phyloP scores from a whole-genome alignment of 768 basidiomycete species.

The Termitomyces sp. region DNA sequence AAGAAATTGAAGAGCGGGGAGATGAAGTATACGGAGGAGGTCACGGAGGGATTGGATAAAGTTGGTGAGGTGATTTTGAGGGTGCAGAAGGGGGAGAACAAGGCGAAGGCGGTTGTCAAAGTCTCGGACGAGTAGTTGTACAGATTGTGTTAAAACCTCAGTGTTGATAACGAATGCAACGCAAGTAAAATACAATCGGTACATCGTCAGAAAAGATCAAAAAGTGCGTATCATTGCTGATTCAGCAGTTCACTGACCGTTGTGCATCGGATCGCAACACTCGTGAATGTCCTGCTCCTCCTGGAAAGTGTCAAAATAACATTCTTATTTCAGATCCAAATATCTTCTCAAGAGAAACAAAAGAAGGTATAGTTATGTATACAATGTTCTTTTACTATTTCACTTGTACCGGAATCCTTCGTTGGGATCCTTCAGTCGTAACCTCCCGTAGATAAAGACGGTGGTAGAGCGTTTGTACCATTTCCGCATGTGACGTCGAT shows the following conservation, averaged over 20 bases:
- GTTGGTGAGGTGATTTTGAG: conserved; percentile 29
- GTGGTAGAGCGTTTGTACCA: conserved; percentile 42
- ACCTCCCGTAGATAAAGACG: conserved; percentile 63
- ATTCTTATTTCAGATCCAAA: neutral
- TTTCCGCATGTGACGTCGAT: conserved; percentile 48
- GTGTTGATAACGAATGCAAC: too few relatives aligned
- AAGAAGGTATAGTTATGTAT: neutral
- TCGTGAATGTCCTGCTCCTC: too few relatives aligned
- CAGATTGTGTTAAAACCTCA: too few relatives aligned
- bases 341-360: neutral
- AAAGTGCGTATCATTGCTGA: too few relatives aligned
- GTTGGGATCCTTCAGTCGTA: conserved; percentile 28
- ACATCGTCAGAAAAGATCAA: too few relatives aligned
- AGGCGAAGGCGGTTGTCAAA: conserved; percentile 28
- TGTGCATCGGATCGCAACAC: too few relatives aligned
- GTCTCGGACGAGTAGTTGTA: conserved; percentile 24
- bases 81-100: conserved; percentile 30
- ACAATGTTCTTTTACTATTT: neutral
- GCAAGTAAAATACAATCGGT: too few relatives aligned
- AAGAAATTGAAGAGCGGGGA: conserved; percentile 37
- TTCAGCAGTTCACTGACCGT: too few relatives aligned
- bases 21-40: conserved; percentile 32
- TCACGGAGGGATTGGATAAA: conserved; percentile 23
- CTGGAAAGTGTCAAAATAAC: too few relatives aligned
- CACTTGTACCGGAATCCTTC: too few relatives aligned